phyloP scores from a whole-genome alignment of 306 rosid genomes.

The Quercus rubra region DNA sequence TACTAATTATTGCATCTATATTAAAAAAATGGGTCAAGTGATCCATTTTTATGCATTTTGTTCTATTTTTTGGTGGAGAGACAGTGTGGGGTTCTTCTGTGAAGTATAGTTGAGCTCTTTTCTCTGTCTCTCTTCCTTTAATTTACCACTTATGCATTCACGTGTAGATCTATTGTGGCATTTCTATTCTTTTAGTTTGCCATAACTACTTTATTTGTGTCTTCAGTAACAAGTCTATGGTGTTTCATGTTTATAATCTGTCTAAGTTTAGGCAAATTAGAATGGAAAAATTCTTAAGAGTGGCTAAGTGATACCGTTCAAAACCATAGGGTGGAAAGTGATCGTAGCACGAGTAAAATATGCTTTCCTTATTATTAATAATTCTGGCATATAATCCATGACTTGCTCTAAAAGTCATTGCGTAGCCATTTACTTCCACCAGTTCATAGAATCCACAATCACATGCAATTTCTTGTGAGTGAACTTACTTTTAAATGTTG shows the following conservation, averaged over 20 bases:
- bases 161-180: not conserved
- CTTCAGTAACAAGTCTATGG: not conserved
- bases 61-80: not conserved
- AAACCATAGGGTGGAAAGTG: not conserved
- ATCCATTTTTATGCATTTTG: not conserved
- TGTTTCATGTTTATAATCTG: not conserved
- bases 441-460: not conserved
- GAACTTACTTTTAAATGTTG: slow-evolving; percentile 2
- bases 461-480: not conserved
- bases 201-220: not conserved
- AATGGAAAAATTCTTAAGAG: not conserved
- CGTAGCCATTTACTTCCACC: not conserved
- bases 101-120: not conserved
- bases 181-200: not conserved
- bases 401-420: not conserved
- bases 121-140: not conserved
- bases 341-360: no score
- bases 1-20: not conserved
- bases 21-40: not conserved
- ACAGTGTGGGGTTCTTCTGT: not conserved
- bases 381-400: not conserved
- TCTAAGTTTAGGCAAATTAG: not conserved
- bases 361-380: not conserved
- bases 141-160: not conserved
- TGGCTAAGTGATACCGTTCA: not conserved